Percentiles rank a stretch among this genome's conserved stretches.
These are phyloP conservation scores for Phaeosphaeriaceae sp. DNA, from an alignment of 2,329 filamentous ascomycete genomes.

Conservation along the genomic window DNA sequence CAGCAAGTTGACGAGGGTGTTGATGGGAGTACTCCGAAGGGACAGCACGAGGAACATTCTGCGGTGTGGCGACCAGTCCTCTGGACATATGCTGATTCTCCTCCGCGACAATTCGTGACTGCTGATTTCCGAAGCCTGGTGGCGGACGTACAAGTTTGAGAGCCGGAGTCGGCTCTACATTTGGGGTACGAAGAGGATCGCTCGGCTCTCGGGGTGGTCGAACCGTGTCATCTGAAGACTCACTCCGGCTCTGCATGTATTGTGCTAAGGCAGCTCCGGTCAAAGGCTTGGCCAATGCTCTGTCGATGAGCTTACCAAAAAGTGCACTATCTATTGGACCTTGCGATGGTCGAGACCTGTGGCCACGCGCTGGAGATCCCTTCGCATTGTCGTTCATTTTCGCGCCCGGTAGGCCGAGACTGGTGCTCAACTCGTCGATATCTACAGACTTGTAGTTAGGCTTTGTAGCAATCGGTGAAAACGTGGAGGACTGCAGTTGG, in stretches of 20 bases:
- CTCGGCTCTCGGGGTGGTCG: neutral
- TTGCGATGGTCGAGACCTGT: conserved; percentile 7
- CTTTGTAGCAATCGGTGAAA: neutral
- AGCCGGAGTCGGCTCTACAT: neutral
- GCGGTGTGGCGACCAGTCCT: neutral
- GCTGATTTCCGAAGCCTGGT: conserved; percentile 14
- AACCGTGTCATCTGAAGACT: neutral
- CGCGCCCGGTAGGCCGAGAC: conserved; percentile 19
- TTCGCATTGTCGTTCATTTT: neutral
- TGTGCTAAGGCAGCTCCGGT: conserved; percentile 27
- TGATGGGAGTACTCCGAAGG: conserved; percentile 3
- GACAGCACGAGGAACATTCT: neutral
- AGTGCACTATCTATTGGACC: conserved; percentile 5
- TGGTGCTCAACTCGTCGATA: conserved; percentile 23
- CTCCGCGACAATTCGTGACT: conserved; percentile 9
- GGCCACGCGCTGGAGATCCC: conserved; percentile 3
- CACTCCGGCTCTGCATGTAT: conserved; percentile 13
- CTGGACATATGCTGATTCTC: conserved; percentile 3
- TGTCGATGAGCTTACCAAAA: conserved; percentile 28
- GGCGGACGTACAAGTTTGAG: conserved; percentile 14
- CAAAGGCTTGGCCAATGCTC: conserved; percentile 27
- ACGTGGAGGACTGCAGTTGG: neutral
- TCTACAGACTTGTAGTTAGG: conserved; percentile 11
- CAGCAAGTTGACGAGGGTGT: conserved; percentile 6
- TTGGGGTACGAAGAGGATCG: neutral